Evolutionary conservation across 495 filamentous ascomycete species (phyloP), one percentile per base, ranked within the genome.

Genomic region (Aspergillus hancockii): DNA sequence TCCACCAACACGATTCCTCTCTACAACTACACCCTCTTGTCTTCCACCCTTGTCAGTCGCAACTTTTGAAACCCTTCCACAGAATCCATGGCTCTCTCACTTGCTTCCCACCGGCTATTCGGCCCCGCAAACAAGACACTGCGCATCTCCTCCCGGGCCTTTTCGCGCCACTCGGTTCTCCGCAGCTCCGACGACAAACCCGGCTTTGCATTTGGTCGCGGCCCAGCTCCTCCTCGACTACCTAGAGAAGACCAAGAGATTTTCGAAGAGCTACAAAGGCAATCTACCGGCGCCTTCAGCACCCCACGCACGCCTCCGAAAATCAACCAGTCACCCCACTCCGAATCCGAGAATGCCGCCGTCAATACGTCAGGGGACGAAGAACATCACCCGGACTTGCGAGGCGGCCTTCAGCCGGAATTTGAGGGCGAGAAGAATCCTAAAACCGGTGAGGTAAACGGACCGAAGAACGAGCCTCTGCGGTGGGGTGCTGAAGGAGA

Each of bases 401-500:
- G 85, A 38, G 70, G 81, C 60, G 92, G 93, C 19, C 86, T 91
- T 47, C 81, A 84, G 71, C 94, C 94, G 3, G 94, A 98, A 72
- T 98, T 98, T 66, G 90, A 95, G 65, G 94, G 94, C 40, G 91
- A 98, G 40, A 81, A 79, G 58, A 97, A 98, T 68, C 94, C 94
- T 2, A 89, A 89, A 78, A 98, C 94, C 3, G 95, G 95, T n/a
- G 94, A 98, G 77, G 81, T 96, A 45, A 94, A 93, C 7, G 94
- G 94, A 14, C 94, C 94, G 18, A 98, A 98, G 84, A 98, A 97
- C 72, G 94, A 98, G 75, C 94, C 94, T 45, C 63, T 98, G 64
- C 80, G 93, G 54, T 97, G 93, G 93, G 92, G 92, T 0, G 70
- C 77, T 25, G 71, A 64, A 3, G 89, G 91, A 1, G 94, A 98